These are phyloP conservation scores for Salix koriyanagi DNA, from an alignment of 345 rosid genomes.

Conservation along the genomic window DNA sequence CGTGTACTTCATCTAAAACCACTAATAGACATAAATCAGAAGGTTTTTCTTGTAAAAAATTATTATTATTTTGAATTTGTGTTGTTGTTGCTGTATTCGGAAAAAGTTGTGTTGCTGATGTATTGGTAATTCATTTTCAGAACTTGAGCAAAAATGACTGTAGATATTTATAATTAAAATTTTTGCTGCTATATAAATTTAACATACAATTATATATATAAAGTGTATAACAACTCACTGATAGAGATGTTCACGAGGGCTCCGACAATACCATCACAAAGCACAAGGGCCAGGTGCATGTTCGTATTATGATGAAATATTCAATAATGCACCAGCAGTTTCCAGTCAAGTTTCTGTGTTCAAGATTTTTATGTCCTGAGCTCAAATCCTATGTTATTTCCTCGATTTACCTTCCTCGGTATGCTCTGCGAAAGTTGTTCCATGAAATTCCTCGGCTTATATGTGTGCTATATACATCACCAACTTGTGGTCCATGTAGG, in stretches of 20 bases:
- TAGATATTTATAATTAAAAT: too few species aligned
- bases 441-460: conserved; percentile 88
- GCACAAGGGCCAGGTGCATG: conserved; percentile 83
- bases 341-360: neutral
- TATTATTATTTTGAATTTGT: too few species aligned
- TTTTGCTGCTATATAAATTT: too few species aligned
- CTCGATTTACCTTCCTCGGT: conserved; percentile 38
- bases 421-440: conserved; percentile 85
- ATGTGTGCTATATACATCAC: conserved; percentile 78
- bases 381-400: conserved; percentile 8
- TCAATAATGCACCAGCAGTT: too few species aligned
- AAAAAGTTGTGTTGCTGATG: too few species aligned
- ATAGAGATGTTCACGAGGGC: conserved; percentile 77
- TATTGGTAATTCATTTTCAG: too few species aligned
- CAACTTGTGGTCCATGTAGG: conserved; percentile 96
- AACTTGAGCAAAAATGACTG: too few species aligned
- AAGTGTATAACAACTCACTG: conserved; percentile 24
- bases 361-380: neutral
- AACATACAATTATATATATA: too few species aligned
- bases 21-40: too few species aligned
- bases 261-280: conserved; percentile 72
- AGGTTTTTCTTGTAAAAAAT: too few species aligned
- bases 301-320: neutral
- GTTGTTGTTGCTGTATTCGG: too few species aligned
- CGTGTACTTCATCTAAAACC: too few species aligned